Conservation (phyloP, 225 moss, liverwort and hornwort species). For the Ulota crispa region DNA sequence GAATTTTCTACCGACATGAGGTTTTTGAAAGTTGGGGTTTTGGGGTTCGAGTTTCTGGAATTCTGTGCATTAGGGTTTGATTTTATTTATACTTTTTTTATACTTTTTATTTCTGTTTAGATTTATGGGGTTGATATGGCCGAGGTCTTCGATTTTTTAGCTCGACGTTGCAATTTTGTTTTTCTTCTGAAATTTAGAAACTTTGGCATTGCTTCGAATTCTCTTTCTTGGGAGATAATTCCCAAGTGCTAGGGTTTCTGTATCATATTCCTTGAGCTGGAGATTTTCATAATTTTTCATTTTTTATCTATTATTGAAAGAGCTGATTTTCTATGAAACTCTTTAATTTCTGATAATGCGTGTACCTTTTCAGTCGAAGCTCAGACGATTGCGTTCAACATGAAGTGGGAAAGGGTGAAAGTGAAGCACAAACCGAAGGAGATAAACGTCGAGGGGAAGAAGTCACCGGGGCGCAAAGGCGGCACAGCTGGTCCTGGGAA, state of each 20-base stretch:
- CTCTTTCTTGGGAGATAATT: neutral
- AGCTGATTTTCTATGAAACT: neutral
- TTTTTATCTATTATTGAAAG: neutral
- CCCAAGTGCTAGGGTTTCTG: neutral
- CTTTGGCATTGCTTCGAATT: constrained; percentile 1
- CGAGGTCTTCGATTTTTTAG: neutral
- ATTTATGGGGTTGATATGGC: neutral
- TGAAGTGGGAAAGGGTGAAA: constrained; percentile 99
- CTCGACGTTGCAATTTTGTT: neutral
- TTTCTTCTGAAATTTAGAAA: neutral
- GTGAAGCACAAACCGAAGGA: constrained; percentile 87
- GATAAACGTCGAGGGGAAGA: constrained; percentile 64
- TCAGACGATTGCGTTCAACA: constrained; percentile 25
- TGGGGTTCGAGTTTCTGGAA: constrained; percentile 7
- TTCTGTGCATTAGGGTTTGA: constrained; percentile 20
- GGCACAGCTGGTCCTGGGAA: constrained; percentile 89
- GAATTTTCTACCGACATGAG: neutral
- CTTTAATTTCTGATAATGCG: constrained; percentile 8
- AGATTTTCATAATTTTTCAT: neutral
- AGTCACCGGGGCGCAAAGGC: constrained; percentile 81
- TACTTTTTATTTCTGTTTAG: neutral
- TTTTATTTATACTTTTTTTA: neutral
- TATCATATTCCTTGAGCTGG: neutral
- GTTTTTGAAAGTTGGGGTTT: constrained; percentile 2
- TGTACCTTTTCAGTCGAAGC: constrained; percentile 5